These are phyloP conservation scores for Monilinia fructigena DNA, from an alignment of 2,329 filamentous ascomycete species.

Conservation along the genomic window DNA sequence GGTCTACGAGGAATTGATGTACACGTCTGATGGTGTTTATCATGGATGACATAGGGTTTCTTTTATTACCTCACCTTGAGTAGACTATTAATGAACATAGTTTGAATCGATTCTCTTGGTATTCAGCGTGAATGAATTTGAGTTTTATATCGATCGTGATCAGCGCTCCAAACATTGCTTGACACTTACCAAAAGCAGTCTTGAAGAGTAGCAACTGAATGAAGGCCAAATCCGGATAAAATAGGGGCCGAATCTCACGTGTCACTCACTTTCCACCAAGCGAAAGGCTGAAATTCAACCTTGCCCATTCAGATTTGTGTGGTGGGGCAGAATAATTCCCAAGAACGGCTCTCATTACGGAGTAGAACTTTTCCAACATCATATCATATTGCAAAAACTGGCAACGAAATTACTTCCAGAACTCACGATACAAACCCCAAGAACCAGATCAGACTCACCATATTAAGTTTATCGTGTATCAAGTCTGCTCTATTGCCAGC, in stretches of 20 bases:
- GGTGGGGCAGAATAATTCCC: slow-evolving; percentile 19
- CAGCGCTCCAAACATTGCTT: background rate
- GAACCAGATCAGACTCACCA: background rate
- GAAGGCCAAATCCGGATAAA: slow-evolving; percentile 9
- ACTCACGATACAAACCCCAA: slow-evolving; percentile 5
- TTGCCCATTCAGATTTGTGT: slow-evolving; percentile 16
- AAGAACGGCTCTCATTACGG: slow-evolving; percentile 13
- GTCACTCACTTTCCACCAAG: background rate
- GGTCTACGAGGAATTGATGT: slow-evolving; percentile 15
- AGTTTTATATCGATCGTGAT: background rate
- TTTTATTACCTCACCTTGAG: background rate
- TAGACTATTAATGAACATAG: slow-evolving; percentile 21
- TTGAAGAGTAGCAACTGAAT: background rate
- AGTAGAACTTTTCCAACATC: slow-evolving; percentile 19
- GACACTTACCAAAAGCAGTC: no score
- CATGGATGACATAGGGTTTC: slow-evolving; percentile 10
- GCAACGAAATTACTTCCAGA: background rate
- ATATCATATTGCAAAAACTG: slow-evolving; percentile 3
- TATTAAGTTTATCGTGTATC: background rate
- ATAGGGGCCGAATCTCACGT: slow-evolving; percentile 13
- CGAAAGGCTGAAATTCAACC: slow-evolving; percentile 23
- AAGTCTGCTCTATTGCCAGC: background rate
- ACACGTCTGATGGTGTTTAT: slow-evolving; percentile 17
- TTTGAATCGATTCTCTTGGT: background rate
- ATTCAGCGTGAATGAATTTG: background rate